Evolutionary conservation across 208 protist species (phyloP), one percentile per base, ranked within the genome.

Genomic region (Leishmania major): DNA sequence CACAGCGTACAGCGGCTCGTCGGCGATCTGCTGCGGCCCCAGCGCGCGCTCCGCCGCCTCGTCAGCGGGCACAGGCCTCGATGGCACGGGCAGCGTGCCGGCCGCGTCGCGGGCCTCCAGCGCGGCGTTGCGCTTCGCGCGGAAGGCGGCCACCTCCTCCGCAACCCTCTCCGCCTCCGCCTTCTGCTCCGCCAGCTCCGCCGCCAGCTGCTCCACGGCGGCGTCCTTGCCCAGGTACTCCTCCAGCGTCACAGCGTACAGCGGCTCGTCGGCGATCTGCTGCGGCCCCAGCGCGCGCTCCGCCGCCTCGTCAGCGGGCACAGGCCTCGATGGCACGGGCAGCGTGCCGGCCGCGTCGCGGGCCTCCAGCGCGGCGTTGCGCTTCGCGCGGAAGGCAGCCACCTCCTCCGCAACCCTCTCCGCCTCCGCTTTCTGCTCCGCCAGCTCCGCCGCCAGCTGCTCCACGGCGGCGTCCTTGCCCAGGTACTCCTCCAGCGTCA

Each of bases 301-400:
- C 57, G 1, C 57, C 6, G 57, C 57, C 57, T 60, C 57, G 17
- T 55, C 79, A 47, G 40, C 70, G 1, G 62, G 40, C 45, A 76
- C 31, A 7, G 51, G 73, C 73, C 43, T 77, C 73, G 74, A 75
- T 19, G 37, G 43, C 60, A 78, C 79, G 49, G 75, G 59, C 81
- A 89, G 81, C 85, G 85, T 66, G 64, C 73, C 87, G 35, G 84
- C 84, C 25, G 77, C 82, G 45, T 76, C 83, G 76, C 80, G 83
- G 43, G 78, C 79, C 66, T 76, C 76, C 64, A 83, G 69, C 51
- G 51, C 51, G 51, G 51, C 51, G 51, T 57, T 7, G 51, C 51
- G 51, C 10, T 57, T 57, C 51, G 51, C 51, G 11, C 51, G 51
- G 51, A 57, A 57, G 15, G 51, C 51, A 10, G n/a, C 86, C 22